Evolutionary conservation across 139 green algal species (phyloP).

Genomic region (Coelastrella sp.): DNA sequence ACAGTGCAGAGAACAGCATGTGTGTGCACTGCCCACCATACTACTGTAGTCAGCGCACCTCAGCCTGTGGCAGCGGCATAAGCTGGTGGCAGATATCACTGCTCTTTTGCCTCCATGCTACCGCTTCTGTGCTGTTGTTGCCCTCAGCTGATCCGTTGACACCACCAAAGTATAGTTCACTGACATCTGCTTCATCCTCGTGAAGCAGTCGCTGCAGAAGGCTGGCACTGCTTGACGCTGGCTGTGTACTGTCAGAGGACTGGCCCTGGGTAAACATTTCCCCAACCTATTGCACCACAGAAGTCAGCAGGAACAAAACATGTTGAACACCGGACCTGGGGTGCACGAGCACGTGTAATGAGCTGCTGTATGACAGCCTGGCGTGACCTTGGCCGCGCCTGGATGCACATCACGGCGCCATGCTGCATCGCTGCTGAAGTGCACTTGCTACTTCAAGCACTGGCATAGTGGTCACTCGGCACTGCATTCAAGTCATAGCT

Average conservation of each 20-base stretch:
- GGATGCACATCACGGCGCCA: no score
- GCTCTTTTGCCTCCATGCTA: conserved; percentile 17
- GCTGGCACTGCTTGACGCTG: conserved; percentile 3
- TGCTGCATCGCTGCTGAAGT: no score
- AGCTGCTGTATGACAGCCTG: no score
- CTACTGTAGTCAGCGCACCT: conserved; percentile 23
- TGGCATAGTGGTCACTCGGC: no score
- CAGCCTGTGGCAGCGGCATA: neutral
- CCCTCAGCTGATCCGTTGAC: conserved; percentile 17
- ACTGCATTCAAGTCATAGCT: no score
- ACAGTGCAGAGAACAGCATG: no score
- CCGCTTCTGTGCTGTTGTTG: conserved; percentile 31
- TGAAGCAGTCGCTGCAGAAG: conserved; percentile 57
- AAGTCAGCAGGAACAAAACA: neutral
- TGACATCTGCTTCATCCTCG: conserved; percentile 64
- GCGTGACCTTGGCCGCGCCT: no score
- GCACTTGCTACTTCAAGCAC: no score
- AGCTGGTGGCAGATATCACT: neutral
- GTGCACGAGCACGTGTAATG: no score
- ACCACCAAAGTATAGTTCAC: conserved; percentile 73
- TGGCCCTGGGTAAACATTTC: conserved; percentile 75
- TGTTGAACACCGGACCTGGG: no score
- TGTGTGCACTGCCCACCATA: no score
- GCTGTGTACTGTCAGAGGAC: neutral
- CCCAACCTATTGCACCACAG: conserved; percentile 63